These are phyloP conservation scores for Penicillium sp. DNA, from an alignment of 2,329 filamentous ascomycete genomes.

Conservation along the genomic window DNA sequence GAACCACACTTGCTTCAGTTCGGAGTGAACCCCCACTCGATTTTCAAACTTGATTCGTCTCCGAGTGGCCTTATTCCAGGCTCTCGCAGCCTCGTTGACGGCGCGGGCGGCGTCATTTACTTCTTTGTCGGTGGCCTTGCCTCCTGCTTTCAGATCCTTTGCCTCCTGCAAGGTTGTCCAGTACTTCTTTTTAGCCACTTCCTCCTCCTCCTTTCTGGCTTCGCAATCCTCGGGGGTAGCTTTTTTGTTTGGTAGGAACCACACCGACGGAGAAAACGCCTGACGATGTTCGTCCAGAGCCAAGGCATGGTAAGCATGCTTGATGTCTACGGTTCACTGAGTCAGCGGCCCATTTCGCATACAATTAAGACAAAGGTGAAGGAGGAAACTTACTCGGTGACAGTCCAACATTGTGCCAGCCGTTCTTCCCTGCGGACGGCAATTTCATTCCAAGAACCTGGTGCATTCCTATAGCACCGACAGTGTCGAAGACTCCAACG, in stretches of 20 bases:
- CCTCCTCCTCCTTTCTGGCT: background rate
- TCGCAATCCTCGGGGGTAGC: slow-evolving; percentile 9
- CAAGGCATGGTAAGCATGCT: slow-evolving; percentile 42
- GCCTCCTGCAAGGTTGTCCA: slow-evolving; percentile 8
- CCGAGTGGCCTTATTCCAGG: slow-evolving; percentile 12
- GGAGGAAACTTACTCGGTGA: slow-evolving; percentile 13
- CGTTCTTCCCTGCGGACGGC: slow-evolving; percentile 2
- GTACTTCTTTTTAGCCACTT: slow-evolving; percentile 7
- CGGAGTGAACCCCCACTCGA: slow-evolving; percentile 17
- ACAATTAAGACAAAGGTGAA: background rate
- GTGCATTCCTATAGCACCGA: slow-evolving; percentile 34
- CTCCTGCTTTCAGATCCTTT: slow-evolving; percentile 12
- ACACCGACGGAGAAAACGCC: slow-evolving; percentile 55
- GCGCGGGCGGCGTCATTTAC: slow-evolving; percentile 14
- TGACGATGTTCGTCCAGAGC: slow-evolving; percentile 40
- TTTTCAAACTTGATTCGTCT: slow-evolving; percentile 14
- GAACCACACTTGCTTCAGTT: slow-evolving; percentile 56
- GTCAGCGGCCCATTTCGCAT: background rate
- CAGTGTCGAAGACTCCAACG: slow-evolving; percentile 38
- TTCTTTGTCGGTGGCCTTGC: slow-evolving; percentile 11
- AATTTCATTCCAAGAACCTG: slow-evolving; percentile 23
- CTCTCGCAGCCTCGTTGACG: slow-evolving; percentile 13
- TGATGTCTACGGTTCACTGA: slow-evolving; percentile 22
- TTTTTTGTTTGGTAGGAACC: slow-evolving; percentile 42
- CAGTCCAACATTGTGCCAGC: slow-evolving; percentile 20